Conservation (phyloP, 2,329 filamentous ascomycete species). For the Cytospora leucostoma region DNA sequence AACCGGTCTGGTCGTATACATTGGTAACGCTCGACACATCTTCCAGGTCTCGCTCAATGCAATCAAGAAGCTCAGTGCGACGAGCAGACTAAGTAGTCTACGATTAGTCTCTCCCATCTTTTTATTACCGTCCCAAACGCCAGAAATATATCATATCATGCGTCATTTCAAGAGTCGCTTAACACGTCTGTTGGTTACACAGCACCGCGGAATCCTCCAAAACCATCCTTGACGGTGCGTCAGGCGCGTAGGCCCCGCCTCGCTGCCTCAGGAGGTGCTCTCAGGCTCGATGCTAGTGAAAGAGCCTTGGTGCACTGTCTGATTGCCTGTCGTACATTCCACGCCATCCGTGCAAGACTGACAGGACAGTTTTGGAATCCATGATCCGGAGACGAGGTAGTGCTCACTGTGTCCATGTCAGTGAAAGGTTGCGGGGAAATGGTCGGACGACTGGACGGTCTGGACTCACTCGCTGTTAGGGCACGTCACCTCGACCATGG, state of each 20-base stretch:
- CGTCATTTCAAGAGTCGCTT: background rate
- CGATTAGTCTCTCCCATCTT: background rate
- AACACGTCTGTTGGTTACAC: background rate
- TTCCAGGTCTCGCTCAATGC: too few species aligned
- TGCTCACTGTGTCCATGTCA: conserved; percentile 15
- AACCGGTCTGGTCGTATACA: too few species aligned
- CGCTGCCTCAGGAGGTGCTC: conserved; percentile 1
- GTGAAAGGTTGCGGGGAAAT: background rate
- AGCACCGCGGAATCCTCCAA: background rate
- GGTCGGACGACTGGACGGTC: too few species aligned
- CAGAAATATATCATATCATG: conserved; percentile 3
- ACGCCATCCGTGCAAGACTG: conserved; percentile 11
- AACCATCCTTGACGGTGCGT: background rate
- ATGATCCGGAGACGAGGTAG: conserved; percentile 21
- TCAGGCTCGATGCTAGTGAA: conserved; percentile 16
- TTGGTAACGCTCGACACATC: too few species aligned
- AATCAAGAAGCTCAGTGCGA: background rate
- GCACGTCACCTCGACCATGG: conserved; percentile 50
- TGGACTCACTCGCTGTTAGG: conserved; percentile 23
- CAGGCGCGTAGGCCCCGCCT: background rate
- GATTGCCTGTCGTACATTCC: conserved; percentile 19
- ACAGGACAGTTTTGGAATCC: conserved; percentile 20
- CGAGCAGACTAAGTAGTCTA: background rate
- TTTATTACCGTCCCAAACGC: background rate
- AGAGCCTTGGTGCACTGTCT: conserved; percentile 8